A percentile compares a stretch with the other conserved stretches of the same genome.
Conservation (phyloP, 1,139 yeast genomes). For the Kodamaea plutei region DNA sequence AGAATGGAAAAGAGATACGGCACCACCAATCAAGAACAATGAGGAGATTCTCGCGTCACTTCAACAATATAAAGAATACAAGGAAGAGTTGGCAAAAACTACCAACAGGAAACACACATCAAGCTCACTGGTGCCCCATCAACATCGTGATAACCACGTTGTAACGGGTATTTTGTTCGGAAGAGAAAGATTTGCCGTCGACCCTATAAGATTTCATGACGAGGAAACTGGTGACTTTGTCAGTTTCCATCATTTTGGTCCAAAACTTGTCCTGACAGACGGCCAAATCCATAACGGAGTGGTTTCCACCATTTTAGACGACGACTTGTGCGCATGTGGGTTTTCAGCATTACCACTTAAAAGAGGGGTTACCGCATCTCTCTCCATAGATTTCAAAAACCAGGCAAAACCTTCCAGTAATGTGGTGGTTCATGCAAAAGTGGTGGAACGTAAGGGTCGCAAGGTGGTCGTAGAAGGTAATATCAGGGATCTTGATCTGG, state of each 20-base stretch:
- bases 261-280: conserved; percentile 58
- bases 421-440: conserved; percentile 65
- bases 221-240: conserved; percentile 44
- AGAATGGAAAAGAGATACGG: conserved; percentile 30
- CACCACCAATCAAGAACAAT: conserved; percentile 5
- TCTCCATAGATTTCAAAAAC: conserved; percentile 60
- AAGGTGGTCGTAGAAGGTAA: conserved; percentile 73
- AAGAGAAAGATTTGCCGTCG: conserved; percentile 57
- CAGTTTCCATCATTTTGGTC: conserved; percentile 70
- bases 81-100: conserved; percentile 25
- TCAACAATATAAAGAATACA: conserved; percentile 28
- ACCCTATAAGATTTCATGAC: conserved; percentile 58
- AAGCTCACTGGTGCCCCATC: conserved; percentile 52
- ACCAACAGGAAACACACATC: conserved; percentile 23
- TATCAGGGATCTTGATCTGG: conserved; percentile 36
- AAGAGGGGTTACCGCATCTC: conserved; percentile 86
- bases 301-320: conserved; percentile 79
- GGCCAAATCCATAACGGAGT: conserved; percentile 87
- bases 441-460: conserved; percentile 67
- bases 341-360: conserved; percentile 78
- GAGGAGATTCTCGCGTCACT: conserved; percentile 18
- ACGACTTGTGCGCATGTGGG: conserved; percentile 82
- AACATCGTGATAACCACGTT: conserved; percentile 60
- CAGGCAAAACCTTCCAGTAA: conserved; percentile 67
- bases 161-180: conserved; percentile 66